Evolutionary conservation across 2,329 filamentous ascomycete species (phyloP), one percentile per base, ranked within the genome.

Genomic region (Colletotrichum shisoi): DNA sequence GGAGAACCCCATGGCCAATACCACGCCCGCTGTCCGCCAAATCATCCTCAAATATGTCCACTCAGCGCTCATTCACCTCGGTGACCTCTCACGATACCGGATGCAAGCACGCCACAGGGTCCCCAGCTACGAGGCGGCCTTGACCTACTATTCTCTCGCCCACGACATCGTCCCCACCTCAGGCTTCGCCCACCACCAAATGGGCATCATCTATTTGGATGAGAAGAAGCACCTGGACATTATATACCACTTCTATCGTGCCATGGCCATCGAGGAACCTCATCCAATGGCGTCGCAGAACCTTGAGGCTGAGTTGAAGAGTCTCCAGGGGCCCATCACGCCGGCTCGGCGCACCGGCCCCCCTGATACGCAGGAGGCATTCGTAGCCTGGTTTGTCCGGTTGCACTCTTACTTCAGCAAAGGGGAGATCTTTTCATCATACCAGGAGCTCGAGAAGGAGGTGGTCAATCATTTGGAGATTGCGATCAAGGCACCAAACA

Each of bases 51-150:
- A 84, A 63, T 93, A 92, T 3, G 96, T 92, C 75, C 91, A 97
- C 79, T 87, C 89, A 63, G 93, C 91, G 4, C 83, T 98, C 62
- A 89, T 97, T 67, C 92, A 91, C 71, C 86, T 98, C 11, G 95
- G 95, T 40, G 95, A 99, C 76, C 84, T 99, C 54, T 92, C 92
- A 57, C 89, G 95, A 70, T 99, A 97, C 78, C 89, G 94, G 61
- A 83, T 85, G 61, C 91, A 94, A 74, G 82, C 92, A 66, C 88
- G 89, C 67, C 85, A 60, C 49, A 93, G 91, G 76, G 86, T 88
- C 70, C 88, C 89, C 60, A 91, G 91, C 72, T 96, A 92, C 83
- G 91, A 91, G 31, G 87, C 87, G 15, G 93, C 94, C 15, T 84
- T 94, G 73, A 89, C 90, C 12, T 97, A 94, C 78, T 98, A 99